Evolutionary conservation across 2,329 filamentous ascomycete species (phyloP).

Genomic region (Spiromastix sp.): DNA sequence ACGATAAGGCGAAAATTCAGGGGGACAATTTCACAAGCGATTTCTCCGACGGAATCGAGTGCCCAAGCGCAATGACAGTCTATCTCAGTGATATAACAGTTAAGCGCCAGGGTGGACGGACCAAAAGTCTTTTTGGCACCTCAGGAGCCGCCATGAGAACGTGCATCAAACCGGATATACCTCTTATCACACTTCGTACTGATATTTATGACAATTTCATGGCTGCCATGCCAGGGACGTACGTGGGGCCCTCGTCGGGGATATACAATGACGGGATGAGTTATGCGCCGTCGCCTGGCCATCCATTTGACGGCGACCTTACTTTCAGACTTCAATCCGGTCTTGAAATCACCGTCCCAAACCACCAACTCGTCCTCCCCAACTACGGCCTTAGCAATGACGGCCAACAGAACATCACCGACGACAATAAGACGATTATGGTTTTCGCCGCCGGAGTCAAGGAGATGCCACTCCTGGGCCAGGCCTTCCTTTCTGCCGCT

Average conservation of each 20-base stretch:
- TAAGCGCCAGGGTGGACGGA: not conserved
- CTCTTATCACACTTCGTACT: not conserved
- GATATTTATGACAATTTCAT: constrained; percentile 4
- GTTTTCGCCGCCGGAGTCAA: constrained; percentile 6
- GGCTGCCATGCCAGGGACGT: not conserved
- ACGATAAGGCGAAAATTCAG: constrained; percentile 8
- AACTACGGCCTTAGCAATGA: constrained; percentile 14
- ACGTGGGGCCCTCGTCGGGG: constrained; percentile 1
- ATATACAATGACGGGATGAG: constrained; percentile 2
- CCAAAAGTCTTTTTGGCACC: not conserved
- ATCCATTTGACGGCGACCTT: constrained; percentile 8
- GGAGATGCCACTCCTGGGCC: constrained; percentile 17
- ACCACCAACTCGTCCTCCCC: constrained; percentile 22
- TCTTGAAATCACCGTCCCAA: constrained; percentile 17
- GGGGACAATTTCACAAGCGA: constrained; percentile 4
- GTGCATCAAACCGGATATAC: not conserved
- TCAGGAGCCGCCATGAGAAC: not conserved
- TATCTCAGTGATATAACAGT: constrained; percentile 6
- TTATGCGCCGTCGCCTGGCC: not conserved
- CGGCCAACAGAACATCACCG: constrained; percentile 6
- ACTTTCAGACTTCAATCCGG: constrained; percentile 11
- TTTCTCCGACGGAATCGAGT: not conserved
- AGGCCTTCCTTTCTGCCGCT: constrained; percentile 21
- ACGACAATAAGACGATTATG: constrained; percentile 2
- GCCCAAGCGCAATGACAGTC: constrained; percentile 6